These are phyloP conservation scores for Brassica nigra DNA, from an alignment of 345 rosid species.

Conservation along the genomic window DNA sequence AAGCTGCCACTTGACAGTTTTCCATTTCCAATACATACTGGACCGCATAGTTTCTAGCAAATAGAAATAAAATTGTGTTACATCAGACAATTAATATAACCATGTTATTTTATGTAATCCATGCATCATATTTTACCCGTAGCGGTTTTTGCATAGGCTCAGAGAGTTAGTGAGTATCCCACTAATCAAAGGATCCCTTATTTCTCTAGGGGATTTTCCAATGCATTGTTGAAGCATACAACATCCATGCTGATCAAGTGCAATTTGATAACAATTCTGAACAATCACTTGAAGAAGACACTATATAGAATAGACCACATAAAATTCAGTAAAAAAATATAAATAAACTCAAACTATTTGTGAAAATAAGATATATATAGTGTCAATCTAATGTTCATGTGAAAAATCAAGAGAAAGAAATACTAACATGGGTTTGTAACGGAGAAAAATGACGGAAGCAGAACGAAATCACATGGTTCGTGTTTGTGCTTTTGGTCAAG, in stretches of 20 bases:
- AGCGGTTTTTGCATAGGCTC: not conserved
- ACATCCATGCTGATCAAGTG: conserved; percentile 68
- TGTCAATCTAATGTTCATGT: not conserved
- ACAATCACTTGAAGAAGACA: conserved; percentile 36
- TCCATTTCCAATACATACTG: not conserved
- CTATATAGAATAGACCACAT: not conserved
- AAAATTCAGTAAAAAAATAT: not conserved
- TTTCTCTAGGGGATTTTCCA: conserved; percentile 42
- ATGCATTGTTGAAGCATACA: conserved; percentile 61
- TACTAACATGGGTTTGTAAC: not conserved
- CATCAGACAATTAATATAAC: not conserved
- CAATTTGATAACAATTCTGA: conserved; percentile 49
- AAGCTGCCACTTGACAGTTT: not conserved
- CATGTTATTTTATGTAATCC: not conserved
- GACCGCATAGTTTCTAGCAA: not conserved
- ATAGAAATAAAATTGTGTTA: not conserved
- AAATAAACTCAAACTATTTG: too few species aligned
- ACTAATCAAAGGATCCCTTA: conserved; percentile 43
- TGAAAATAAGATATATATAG: not conserved
- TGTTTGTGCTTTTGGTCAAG: conserved; percentile 25
- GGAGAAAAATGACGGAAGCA: not conserved
- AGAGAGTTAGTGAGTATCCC: not conserved
- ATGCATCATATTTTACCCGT: not conserved
- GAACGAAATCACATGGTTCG: conserved; percentile 51
- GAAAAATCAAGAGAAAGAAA: conserved; percentile 17